Conservation (phyloP, 2,329 filamentous ascomycete species). For the Paramyrothecium roridum region DNA sequence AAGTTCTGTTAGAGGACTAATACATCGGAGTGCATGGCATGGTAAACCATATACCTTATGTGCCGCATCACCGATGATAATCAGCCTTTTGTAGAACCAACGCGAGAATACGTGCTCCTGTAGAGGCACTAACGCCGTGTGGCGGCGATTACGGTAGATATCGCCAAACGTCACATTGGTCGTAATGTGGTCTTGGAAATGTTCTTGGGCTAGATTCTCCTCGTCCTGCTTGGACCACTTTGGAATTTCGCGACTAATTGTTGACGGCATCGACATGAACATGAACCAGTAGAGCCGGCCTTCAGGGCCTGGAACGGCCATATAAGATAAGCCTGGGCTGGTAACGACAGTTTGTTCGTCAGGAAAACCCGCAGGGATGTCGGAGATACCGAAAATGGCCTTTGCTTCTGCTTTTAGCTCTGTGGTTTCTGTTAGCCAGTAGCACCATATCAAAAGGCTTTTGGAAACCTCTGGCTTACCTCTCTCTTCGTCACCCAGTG, state of each 20-base stretch:
- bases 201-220: not conserved
- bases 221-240: not conserved
- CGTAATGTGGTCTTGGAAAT: not conserved
- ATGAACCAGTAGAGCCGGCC: not conserved
- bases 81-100: not conserved
- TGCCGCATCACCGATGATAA: not conserved
- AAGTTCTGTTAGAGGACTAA: too few relatives aligned
- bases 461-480: too few relatives aligned
- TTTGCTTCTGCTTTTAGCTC: constrained; percentile 17
- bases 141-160: not conserved
- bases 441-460: too few relatives aligned
- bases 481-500: too few relatives aligned
- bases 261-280: not conserved
- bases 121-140: not conserved
- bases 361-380: too few relatives aligned
- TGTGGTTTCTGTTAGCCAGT: too few relatives aligned
- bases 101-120: not conserved
- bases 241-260: not conserved
- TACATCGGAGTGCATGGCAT: too few relatives aligned
- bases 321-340: too few relatives aligned
- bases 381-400: constrained; percentile 34
- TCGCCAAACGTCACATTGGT: not conserved
- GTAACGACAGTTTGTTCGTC: too few relatives aligned
- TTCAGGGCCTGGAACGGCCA: not conserved
- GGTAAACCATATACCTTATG: not conserved